A percentile compares a stretch with the other conserved stretches of the same genome.
These are phyloP conservation scores for Inonotus hispidus DNA, from an alignment of 1,284 basidiomycete genomes.

Conservation along the genomic window DNA sequence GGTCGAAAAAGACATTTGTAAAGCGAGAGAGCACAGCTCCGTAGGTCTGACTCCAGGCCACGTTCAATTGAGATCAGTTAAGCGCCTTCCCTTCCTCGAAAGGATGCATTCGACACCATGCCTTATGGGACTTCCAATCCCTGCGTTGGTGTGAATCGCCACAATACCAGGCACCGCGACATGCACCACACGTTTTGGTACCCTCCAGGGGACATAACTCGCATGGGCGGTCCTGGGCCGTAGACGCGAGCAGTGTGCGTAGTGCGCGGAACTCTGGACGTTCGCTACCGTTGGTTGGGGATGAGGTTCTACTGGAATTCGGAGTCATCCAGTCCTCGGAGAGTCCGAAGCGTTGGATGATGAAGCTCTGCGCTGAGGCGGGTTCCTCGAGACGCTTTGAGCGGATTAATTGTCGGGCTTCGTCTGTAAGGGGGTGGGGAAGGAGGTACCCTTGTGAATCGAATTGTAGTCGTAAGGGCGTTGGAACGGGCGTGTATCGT, in stretches of 20 bases:
- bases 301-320: not conserved
- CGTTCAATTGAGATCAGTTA: not conserved
- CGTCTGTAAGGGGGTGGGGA: slow-evolving; percentile 15
- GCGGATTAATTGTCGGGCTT: slow-evolving; percentile 15
- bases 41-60: not conserved
- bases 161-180: slow-evolving; percentile 17
- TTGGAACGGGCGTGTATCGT: slow-evolving; percentile 14
- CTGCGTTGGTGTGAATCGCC: slow-evolving; percentile 15
- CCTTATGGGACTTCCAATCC: slow-evolving; percentile 16
- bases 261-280: slow-evolving; percentile 4
- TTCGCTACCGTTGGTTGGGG: not conserved
- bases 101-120: slow-evolving; percentile 14
- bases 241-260: slow-evolving; percentile 6
- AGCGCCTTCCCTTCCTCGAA: not conserved
- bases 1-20: not conserved
- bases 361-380: slow-evolving; percentile 1
- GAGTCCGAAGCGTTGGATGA: slow-evolving; percentile 10
- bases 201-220: slow-evolving; percentile 11
- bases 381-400: slow-evolving; percentile 16
- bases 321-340: slow-evolving; percentile 16
- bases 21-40: not conserved
- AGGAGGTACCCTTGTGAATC: slow-evolving; percentile 8
- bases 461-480: slow-evolving; percentile 14
- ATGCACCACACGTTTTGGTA: slow-evolving; percentile 16
- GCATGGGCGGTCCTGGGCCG: slow-evolving; percentile 12